A percentile compares a stretch with the other conserved stretches of the same genome.
These are phyloP conservation scores for Solanum etuberosum DNA, from an alignment of 257 asterid species.

Conservation along the genomic window DNA sequence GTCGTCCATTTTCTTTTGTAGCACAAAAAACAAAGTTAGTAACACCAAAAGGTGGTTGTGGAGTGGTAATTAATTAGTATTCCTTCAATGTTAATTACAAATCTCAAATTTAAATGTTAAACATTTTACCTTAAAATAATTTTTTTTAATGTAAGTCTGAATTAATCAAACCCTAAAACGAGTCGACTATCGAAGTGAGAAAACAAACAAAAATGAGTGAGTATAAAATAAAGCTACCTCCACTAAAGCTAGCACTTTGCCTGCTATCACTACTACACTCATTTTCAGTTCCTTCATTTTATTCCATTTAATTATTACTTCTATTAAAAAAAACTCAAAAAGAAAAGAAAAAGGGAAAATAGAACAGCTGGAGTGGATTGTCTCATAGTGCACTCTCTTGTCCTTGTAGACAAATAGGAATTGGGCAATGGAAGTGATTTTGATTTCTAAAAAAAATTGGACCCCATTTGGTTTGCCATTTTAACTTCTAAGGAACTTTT, in stretches of 20 bases:
- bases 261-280: not conserved
- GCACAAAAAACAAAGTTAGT: not conserved
- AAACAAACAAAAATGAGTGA: not conserved
- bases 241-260: not conserved
- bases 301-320: not conserved
- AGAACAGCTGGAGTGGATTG: constrained; percentile 20
- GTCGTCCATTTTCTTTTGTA: not conserved
- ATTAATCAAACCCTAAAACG: not conserved
- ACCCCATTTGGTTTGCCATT: not conserved
- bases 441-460: not conserved
- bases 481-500: not conserved
- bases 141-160: accelerated
- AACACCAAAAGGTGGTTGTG: not conserved
- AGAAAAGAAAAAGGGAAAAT: not conserved
- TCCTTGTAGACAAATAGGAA: not conserved
- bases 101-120: not conserved
- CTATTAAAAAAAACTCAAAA: not conserved
- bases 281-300: not conserved
- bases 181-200: not conserved
- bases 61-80: not conserved
- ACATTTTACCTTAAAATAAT: accelerated
- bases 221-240: not conserved
- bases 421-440: not conserved
- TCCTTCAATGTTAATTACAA: not conserved
- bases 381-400: constrained; percentile 12